phyloP scores from a whole-genome alignment of 2,329 filamentous ascomycete genomes.

The Diaporthe longicolla region DNA sequence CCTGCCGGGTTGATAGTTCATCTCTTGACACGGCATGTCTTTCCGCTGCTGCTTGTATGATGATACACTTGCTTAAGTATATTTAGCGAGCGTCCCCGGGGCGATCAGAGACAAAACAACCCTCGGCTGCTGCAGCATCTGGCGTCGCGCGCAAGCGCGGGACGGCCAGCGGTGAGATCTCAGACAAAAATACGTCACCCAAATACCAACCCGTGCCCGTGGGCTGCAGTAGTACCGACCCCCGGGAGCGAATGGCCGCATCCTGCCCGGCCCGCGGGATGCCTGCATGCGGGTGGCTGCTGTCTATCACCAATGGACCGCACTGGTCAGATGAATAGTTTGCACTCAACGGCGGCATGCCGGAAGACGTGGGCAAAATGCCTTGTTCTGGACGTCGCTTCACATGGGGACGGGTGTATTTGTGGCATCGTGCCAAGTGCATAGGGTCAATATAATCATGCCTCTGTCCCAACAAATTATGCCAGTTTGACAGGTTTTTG shows the following conservation, averaged over 20 bases:
- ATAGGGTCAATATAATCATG: not conserved
- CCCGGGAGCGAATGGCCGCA: constrained; percentile 20
- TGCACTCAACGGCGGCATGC: constrained; percentile 2
- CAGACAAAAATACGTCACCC: constrained; percentile 14
- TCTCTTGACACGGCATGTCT: not conserved
- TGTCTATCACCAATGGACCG: not conserved
- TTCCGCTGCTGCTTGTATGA: no score
- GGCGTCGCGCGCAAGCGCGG: not conserved
- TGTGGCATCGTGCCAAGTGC: not conserved
- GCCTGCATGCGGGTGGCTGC: not conserved
- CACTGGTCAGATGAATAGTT: constrained; percentile 14
- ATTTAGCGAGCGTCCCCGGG: no score
- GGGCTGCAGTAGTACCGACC: constrained; percentile 20
- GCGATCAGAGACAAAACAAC: no score
- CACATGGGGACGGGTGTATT: not conserved
- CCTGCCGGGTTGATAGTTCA: not conserved
- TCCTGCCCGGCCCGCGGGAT: constrained; percentile 24
- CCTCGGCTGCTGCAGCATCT: not conserved
- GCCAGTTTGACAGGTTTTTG: not conserved
- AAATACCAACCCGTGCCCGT: constrained; percentile 28
- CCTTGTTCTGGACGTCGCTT: not conserved
- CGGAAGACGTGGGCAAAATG: not conserved
- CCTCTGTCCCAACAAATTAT: not conserved
- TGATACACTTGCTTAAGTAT: no score
- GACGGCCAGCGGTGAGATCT: constrained; percentile 32